phyloP scores from a whole-genome alignment of 1,139 yeast species.

The Pichia sp. region DNA sequence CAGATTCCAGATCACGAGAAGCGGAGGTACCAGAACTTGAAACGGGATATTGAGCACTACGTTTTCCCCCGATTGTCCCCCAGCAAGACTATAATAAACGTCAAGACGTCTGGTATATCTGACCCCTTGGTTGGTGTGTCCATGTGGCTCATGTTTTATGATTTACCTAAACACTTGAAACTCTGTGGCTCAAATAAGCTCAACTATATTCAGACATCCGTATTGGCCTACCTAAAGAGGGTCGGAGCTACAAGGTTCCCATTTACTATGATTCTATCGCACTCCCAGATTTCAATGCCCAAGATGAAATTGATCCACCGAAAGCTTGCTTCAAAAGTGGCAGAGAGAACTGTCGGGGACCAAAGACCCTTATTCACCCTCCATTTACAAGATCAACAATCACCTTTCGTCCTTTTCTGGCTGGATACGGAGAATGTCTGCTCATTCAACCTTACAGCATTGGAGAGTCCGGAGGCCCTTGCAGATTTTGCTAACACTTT shows the following conservation, averaged over 20 bases:
- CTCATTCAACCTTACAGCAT: constrained; percentile 14
- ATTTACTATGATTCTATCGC: constrained; percentile 9
- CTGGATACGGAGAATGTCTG: constrained; percentile 18
- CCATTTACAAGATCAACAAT: constrained; percentile 14
- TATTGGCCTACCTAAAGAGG: constrained; percentile 4
- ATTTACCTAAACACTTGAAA: constrained; percentile 1
- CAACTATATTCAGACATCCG: neutral
- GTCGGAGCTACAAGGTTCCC: constrained; percentile 2
- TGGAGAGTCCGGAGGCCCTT: neutral
- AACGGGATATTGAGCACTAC: neutral
- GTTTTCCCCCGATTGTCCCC: constrained; percentile 9
- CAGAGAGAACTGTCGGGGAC: neutral
- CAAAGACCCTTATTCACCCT: constrained; percentile 13
- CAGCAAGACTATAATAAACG: neutral
- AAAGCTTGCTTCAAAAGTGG: neutral
- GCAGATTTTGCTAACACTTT: constrained; percentile 15
- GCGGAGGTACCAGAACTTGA: neutral
- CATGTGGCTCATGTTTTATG: constrained; percentile 10
- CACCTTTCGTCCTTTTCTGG: constrained; percentile 21
- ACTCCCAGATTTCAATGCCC: neutral
- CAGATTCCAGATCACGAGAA: neutral
- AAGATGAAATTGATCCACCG: neutral
- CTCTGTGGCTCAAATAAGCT: neutral
- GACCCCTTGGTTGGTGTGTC: constrained; percentile 1
- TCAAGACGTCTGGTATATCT: neutral